Evolutionary conservation across 164 flowering plant genomes (phyloP).

Genomic region (Malania oleifera): DNA sequence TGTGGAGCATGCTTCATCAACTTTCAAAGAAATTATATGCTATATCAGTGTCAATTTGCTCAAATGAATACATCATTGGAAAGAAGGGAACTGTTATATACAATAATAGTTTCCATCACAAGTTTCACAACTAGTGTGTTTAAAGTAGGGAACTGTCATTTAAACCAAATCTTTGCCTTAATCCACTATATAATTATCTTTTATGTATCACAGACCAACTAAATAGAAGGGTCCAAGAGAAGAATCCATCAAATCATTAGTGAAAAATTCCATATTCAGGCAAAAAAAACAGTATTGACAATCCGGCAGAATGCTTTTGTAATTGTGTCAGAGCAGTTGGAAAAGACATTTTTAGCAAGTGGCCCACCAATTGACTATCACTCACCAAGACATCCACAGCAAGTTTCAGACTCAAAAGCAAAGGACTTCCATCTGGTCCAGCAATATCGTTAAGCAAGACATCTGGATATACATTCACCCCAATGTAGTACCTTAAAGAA

Average conservation of each 20-base stretch:
- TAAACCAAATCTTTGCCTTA: too few species aligned
- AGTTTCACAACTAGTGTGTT: too few species aligned
- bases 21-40: not conserved
- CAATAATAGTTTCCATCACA: too few species aligned
- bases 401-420: constrained; percentile 91
- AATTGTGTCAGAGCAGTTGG: not conserved
- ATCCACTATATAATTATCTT: too few species aligned
- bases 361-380: constrained; percentile 11
- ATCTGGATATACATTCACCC: constrained; percentile 77
- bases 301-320: too few species aligned
- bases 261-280: constrained; percentile 1
- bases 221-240: not conserved
- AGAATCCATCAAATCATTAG: not conserved
- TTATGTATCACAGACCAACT: not conserved
- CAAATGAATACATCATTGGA: too few species aligned
- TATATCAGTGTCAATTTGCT: too few species aligned
- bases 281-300: too few species aligned
- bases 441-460: constrained; percentile 91
- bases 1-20: not conserved
- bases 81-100: too few species aligned
- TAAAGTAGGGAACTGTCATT: not conserved
- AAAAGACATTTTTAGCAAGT: not conserved
- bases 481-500: constrained; percentile 66
- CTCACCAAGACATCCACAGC: constrained; percentile 92
- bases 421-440: constrained; percentile 81